These are phyloP conservation scores for Hippophae tibetana DNA, from an alignment of 306 rosid species.

Conservation along the genomic window DNA sequence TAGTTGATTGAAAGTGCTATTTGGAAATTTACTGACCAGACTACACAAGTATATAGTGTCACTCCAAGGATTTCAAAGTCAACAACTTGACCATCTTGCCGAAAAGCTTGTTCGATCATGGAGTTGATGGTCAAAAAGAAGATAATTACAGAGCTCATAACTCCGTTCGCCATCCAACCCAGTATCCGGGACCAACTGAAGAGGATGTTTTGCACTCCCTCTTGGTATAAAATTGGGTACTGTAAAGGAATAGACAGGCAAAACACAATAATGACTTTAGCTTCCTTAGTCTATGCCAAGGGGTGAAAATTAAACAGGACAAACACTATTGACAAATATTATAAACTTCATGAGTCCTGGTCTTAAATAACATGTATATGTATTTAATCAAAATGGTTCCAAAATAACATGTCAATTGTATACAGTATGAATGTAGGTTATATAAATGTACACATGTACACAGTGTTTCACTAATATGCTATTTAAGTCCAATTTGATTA, in stretches of 20 bases:
- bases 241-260: constrained; percentile 18
- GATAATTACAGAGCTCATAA: constrained; percentile 56
- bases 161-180: constrained; percentile 77
- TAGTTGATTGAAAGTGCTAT: constrained; percentile 80
- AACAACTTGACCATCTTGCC: constrained; percentile 53
- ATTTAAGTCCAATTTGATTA: no score
- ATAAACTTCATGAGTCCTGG: no score
- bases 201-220: constrained; percentile 67
- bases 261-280: constrained; percentile 5
- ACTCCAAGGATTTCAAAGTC: constrained; percentile 65
- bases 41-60: constrained; percentile 62
- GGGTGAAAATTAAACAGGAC: no score
- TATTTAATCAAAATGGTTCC: no score
- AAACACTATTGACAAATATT: no score
- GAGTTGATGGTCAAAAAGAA: constrained; percentile 58
- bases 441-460: no score
- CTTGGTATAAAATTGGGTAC: constrained; percentile 61
- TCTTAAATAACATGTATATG: no score
- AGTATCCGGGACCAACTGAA: constrained; percentile 75
- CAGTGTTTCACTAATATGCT: no score
- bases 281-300: not conserved
- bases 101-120: constrained; percentile 48
- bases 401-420: no score
- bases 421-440: no score
- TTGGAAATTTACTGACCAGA: constrained; percentile 86